These are phyloP conservation scores for Serendipita sp. DNA, from an alignment of 768 basidiomycete genomes.

Conservation along the genomic window DNA sequence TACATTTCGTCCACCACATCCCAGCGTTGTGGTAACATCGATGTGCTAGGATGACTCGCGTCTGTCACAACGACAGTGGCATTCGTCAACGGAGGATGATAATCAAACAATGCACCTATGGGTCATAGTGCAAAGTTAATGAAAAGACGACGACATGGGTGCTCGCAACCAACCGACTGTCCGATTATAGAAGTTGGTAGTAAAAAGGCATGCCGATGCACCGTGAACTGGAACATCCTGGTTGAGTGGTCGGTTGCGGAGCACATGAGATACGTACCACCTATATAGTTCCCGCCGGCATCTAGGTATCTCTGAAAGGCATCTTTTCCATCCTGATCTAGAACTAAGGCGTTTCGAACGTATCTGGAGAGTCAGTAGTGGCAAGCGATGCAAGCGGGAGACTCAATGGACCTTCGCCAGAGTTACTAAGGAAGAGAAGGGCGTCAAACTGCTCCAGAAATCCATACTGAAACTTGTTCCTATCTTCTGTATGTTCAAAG, in stretches of 20 bases:
- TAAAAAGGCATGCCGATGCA: constrained; percentile 42
- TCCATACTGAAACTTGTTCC: constrained; percentile 35
- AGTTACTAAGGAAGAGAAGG: constrained; percentile 51
- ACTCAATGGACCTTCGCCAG: constrained; percentile 40
- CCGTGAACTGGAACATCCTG: constrained; percentile 31
- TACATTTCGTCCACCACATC: constrained; percentile 45
- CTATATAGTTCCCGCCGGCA: constrained; percentile 54
- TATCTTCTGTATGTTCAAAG: constrained; percentile 55
- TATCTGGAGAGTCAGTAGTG: neutral
- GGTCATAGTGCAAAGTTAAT: neutral
- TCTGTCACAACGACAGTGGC: constrained; percentile 50
- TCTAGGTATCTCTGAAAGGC: constrained; percentile 52
- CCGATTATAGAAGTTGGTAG: constrained; percentile 22
- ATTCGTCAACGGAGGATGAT: constrained; percentile 48
- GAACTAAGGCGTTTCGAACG: constrained; percentile 25
- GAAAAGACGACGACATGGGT: constrained; percentile 1
- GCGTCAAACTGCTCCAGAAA: constrained; percentile 44
- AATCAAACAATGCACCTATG: constrained; percentile 51
- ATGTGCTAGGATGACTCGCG: constrained; percentile 44
- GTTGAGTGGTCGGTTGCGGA: neutral
- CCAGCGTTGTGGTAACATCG: constrained; percentile 36
- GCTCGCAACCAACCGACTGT: neutral
- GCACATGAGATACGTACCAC: constrained; percentile 13
- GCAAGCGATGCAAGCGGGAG: neutral
- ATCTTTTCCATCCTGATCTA: constrained; percentile 40